Evolutionary conservation across 2,329 filamentous ascomycete species (phyloP), one percentile per base, ranked within the genome.

Genomic region (Ceratocystis variospora): DNA sequence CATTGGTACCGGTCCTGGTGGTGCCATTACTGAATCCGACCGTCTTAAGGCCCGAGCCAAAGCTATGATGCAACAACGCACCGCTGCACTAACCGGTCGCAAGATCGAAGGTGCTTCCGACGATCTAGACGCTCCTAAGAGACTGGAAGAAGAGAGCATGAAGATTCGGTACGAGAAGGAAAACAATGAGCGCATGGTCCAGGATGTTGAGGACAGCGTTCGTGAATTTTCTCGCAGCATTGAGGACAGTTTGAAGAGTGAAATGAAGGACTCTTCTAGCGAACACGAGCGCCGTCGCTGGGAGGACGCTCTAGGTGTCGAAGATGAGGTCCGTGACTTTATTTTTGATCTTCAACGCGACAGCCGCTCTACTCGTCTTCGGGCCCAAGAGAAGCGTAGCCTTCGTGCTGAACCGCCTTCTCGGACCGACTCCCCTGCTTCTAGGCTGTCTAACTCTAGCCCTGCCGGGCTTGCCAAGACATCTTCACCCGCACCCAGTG

Each of bases 51-150:
- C 94, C 45, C 86, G 92, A 71, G 93, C 94, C 41, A 96, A 92
- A 77, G 93, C 93, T 48, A 96, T 96, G 86, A 99, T 99, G 94
- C 93, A 97, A 77, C 92, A 96, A 72, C 88, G 94, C 68, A 92
- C 94, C 70, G 94, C 94, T 66, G 93, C 94, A 19, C 78, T 99
- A 69, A 90, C 91, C 25, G 94, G 94, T 67, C 90, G 87, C 75
- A 91, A 92, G 73, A 78, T 87, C 61, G 85, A 89, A 46, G 75
- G 79, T 1, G 79, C 78, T 59, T 83, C 87, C 68, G 89, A 95
- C 70, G 87, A 92, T 69, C 81, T 83, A 31, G 89, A 89, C 69
- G 90, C 89, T 2, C 86, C 91, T 61, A 89, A 90, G 76, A 85
- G 94, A 44, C 76, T 97, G 17, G 94, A 97, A 74, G 89, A 95